Evolutionary conservation across 306 rosid genomes (phyloP).

Genomic region (Corylus heterophylla): DNA sequence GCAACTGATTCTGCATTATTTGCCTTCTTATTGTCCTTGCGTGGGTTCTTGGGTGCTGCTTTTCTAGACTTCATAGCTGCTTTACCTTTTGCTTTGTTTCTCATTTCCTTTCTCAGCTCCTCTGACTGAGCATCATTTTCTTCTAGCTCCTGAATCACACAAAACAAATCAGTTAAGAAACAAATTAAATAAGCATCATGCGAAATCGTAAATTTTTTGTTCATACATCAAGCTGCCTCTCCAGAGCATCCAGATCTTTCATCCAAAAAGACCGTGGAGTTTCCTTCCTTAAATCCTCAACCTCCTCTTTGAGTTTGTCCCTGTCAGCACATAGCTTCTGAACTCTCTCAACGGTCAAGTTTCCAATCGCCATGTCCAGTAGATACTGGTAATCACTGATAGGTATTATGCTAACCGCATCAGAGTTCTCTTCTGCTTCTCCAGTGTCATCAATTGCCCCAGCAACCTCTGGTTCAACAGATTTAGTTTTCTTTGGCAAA

Average conservation of each 20-base stretch:
- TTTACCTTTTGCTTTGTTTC: conserved; percentile 40
- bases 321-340: conserved; percentile 61
- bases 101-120: conserved; percentile 49
- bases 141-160: conserved; percentile 61
- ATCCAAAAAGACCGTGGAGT: conserved; percentile 75
- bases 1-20: conserved; percentile 46
- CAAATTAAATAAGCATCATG: not conserved
- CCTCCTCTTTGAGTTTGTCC: conserved; percentile 57
- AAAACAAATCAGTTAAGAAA: conserved; percentile 6
- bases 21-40: conserved; percentile 57
- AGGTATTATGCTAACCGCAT: conserved; percentile 28
- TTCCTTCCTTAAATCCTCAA: conserved; percentile 60
- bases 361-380: conserved; percentile 72
- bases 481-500: conserved; percentile 70
- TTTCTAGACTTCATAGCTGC: conserved; percentile 33
- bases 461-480: conserved; percentile 82
- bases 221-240: conserved; percentile 68
- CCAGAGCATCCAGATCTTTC: conserved; percentile 74
- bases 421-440: conserved; percentile 53
- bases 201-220: not conserved
- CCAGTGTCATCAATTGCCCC: conserved; percentile 69
- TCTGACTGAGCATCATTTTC: conserved; percentile 56
- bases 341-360: conserved; percentile 78
- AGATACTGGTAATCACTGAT: conserved; percentile 75
- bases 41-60: conserved; percentile 67